phyloP scores from a whole-genome alignment of 352 stramenopile species.

The Globisporangium uncinulatum region DNA sequence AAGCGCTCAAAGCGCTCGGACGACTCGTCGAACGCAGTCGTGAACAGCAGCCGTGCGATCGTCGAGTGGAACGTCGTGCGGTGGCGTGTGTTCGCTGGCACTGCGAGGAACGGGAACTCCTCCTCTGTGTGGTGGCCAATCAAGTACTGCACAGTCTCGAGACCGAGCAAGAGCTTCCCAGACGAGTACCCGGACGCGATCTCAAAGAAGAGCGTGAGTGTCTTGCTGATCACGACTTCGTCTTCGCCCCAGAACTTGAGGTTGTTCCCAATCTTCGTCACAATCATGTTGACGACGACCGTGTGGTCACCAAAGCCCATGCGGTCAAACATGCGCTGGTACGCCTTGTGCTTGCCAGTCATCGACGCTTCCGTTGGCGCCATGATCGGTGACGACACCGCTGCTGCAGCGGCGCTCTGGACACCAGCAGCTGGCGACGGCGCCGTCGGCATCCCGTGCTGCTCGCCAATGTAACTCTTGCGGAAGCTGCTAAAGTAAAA shows the following conservation, averaged over 20 bases:
- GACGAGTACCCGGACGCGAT: conserved; percentile 96
- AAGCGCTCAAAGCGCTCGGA: conserved; percentile 95
- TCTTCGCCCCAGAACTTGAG: conserved; percentile 98
- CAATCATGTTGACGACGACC: conserved; percentile 97
- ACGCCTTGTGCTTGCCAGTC: conserved; percentile 93
- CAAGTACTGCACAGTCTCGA: conserved; percentile 97
- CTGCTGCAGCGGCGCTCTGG: conserved; percentile 20
- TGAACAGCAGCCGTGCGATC: conserved; percentile 95
- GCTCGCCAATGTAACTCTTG: conserved; percentile 90
- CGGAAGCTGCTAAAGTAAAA: conserved; percentile 97
- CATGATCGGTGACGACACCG: conserved; percentile 71
- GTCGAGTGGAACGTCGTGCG: conserved; percentile 97
- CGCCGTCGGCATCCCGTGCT: conserved; percentile 83
- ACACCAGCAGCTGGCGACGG: conserved; percentile 46
- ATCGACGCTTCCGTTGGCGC: conserved; percentile 61
- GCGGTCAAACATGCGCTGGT: conserved; percentile 96
- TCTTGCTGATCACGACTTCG: conserved; percentile 95
- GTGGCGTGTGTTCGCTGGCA: conserved; percentile 92
- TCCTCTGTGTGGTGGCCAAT: conserved; percentile 95
- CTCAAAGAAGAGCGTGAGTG: conserved; percentile 95
- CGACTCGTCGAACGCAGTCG: conserved; percentile 91
- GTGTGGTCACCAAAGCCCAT: conserved; percentile 97
- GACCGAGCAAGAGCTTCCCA: conserved; percentile 95
- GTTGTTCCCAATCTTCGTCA: conserved; percentile 99
- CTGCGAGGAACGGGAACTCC: conserved; percentile 95